Evolutionary conservation across 2,329 filamentous ascomycete species (phyloP), one percentile per base, ranked within the genome.

Genomic region (Fusarium humuli): DNA sequence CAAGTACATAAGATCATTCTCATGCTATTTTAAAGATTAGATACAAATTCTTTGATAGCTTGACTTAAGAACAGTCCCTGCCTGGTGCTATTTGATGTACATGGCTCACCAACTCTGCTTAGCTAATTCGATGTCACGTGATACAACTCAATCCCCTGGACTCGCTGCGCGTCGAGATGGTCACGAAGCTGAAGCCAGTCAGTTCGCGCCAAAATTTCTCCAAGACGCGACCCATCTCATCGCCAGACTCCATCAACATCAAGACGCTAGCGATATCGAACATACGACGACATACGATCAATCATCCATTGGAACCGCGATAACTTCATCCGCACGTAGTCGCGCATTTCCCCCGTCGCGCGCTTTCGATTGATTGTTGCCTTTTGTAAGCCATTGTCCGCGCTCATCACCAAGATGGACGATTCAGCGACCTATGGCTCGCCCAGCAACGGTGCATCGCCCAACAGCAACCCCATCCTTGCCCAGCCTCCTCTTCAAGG

Each of bases 371-470:
- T 71, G 65, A 69, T 54, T 61, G 57, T 59, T 61, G 57, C 55
- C 16, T 48, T 52, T 57, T 48, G 45, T 65, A 40, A 65, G 53
- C 44, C 37, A 59, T 40, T 40, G 57, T 48, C 61, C 61, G 58
- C 68, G 68, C 63, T 57, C 57, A 54, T 57, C 46, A 65, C 61
- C 63, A 81, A 77, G 57, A 91, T 91, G 88, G 88, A 90, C 67
- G 87, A 87, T 71, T 83, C 85, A 67, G 80, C 84, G 74, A 86
- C 81, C 71, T 89, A 87, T 74, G 88, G 84, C 78, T 89, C 87
- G 68, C 85, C 88, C 50, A 83, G 81, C 71, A 86, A 86, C 75
- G 86, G 82, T 73, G 84, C 83, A 70, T 88, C 88, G 48, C 87
- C 88, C 41, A 82, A 83, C 67, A 85, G 83, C 76, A 90, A 88